A percentile compares a stretch with the other conserved stretches of the same genome.
These are phyloP conservation scores for Sarcomyxa edulis DNA, from an alignment of 768 basidiomycete genomes.

Conservation along the genomic window DNA sequence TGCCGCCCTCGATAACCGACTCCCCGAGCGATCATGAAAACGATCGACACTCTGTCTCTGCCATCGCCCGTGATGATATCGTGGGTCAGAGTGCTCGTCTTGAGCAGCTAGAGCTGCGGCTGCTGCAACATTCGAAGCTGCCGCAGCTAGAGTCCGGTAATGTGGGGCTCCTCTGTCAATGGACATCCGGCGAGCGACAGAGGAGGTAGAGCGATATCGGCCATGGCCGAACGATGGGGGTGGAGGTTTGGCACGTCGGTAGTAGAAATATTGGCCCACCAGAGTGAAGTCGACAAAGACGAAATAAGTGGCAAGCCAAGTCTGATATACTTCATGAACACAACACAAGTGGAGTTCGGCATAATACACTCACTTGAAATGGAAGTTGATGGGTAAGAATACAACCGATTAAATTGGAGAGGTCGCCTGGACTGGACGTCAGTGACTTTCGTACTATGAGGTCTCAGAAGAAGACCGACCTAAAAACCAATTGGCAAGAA, in stretches of 20 bases:
- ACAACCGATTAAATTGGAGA: conserved; percentile 89
- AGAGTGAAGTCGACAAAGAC: conserved; percentile 75
- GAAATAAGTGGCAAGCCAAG: conserved; percentile 89
- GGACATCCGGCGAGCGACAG: conserved; percentile 38
- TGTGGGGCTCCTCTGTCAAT: conserved; percentile 50
- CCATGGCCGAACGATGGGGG: conserved; percentile 27
- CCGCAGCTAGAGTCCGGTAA: conserved; percentile 64
- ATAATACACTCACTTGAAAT: conserved; percentile 70
- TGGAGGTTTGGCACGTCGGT: conserved; percentile 36
- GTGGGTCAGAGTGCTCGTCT: conserved; percentile 37
- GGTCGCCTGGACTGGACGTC: conserved; percentile 56
- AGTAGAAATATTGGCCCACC: conserved; percentile 80
- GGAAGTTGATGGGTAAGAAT: conserved; percentile 89
- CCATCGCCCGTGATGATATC: conserved; percentile 20
- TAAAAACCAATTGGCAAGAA: conserved; percentile 88
- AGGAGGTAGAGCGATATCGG: conserved; percentile 38
- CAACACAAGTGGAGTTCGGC: conserved; percentile 1
- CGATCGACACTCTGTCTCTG: conserved; percentile 22
- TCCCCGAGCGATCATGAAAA: conserved; percentile 13
- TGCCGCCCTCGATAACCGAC: conserved; percentile 11
- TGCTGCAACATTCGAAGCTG: conserved; percentile 68
- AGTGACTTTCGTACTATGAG: neutral
- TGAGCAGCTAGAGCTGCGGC: conserved; percentile 67
- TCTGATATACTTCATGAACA: conserved; percentile 39
- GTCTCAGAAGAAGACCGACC: conserved; percentile 42